Conservation (phyloP, 345 rosid species). For the Arabis hirsuta region DNA sequence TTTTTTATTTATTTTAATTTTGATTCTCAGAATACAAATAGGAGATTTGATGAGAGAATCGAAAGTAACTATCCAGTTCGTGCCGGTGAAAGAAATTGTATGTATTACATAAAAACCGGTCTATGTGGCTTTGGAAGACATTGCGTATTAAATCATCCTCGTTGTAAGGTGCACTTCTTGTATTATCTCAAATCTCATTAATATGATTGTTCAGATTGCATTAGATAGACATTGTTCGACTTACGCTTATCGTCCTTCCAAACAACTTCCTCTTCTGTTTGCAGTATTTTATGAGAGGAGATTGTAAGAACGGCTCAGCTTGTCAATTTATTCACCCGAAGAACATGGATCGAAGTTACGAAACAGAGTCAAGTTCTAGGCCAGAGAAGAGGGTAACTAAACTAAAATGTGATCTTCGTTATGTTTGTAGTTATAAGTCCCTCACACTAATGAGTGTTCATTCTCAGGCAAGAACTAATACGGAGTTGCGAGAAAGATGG, state of each 20-base stretch:
- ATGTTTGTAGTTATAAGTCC: not conserved
- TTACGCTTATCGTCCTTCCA: not conserved
- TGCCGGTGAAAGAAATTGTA: not conserved
- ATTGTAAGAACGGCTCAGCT: not conserved
- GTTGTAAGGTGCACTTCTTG: conserved; percentile 2
- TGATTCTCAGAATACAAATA: not conserved
- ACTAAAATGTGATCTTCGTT: not conserved
- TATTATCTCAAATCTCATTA: no score
- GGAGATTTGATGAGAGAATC: not conserved
- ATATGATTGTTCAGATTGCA: no score
- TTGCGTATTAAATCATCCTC: conserved; percentile 5
- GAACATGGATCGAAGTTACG: no score
- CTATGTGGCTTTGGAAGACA: not conserved
- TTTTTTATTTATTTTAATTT: not conserved
- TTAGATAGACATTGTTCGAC: not conserved
- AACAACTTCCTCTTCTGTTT: not conserved
- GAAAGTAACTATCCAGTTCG: not conserved
- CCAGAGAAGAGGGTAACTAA: not conserved
- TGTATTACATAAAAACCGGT: not conserved
- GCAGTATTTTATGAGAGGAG: not conserved
- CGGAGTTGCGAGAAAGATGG: not conserved
- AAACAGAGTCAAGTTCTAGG: conserved; percentile 4
- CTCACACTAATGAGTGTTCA: not conserved
- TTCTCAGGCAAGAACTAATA: not conserved
- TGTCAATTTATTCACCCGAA: no score